Conservation (phyloP, 2,329 filamentous ascomycete species). For the Seiridium unicorne region DNA sequence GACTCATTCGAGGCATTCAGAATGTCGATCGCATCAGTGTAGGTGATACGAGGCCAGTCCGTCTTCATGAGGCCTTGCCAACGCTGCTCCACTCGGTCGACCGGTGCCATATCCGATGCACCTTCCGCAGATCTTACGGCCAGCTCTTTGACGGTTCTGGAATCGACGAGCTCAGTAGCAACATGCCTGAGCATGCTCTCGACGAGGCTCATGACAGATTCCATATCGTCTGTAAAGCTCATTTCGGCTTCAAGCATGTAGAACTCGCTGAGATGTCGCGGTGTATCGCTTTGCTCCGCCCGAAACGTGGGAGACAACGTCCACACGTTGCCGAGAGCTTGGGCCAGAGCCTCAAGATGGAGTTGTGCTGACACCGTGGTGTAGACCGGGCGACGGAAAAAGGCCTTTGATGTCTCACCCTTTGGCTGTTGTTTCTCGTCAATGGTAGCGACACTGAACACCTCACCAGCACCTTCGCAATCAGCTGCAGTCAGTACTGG, state of each 20-base stretch:
- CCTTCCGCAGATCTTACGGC: slow-evolving; percentile 37
- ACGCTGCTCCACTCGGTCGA: slow-evolving; percentile 58
- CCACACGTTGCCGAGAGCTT: slow-evolving; percentile 89
- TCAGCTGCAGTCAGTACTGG: slow-evolving; percentile 96
- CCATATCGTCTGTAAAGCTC: slow-evolving; percentile 71
- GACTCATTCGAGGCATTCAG: slow-evolving; percentile 59
- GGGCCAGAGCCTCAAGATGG: slow-evolving; percentile 88
- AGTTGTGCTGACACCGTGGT: slow-evolving; percentile 93
- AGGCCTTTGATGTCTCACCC: slow-evolving; percentile 46
- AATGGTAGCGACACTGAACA: slow-evolving; percentile 67
- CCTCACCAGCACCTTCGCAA: slow-evolving; percentile 94
- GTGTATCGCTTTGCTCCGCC: slow-evolving; percentile 89
- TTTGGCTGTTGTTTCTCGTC: slow-evolving; percentile 29
- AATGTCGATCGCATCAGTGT: slow-evolving; percentile 70
- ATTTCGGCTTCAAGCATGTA: slow-evolving; percentile 97
- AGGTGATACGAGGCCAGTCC: slow-evolving; percentile 79
- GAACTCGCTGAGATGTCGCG: slow-evolving; percentile 92
- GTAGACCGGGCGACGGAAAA: slow-evolving; percentile 88
- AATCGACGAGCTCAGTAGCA: slow-evolving; percentile 35
- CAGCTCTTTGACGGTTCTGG: slow-evolving; percentile 45
- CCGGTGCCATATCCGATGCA: slow-evolving; percentile 40
- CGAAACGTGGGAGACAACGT: slow-evolving; percentile 90
- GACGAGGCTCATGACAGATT: slow-evolving; percentile 73
- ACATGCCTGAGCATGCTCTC: slow-evolving; percentile 71
- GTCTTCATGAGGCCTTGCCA: slow-evolving; percentile 66